These are phyloP conservation scores for Vanrija humicola DNA, from an alignment of 1,284 basidiomycete genomes.

Conservation along the genomic window DNA sequence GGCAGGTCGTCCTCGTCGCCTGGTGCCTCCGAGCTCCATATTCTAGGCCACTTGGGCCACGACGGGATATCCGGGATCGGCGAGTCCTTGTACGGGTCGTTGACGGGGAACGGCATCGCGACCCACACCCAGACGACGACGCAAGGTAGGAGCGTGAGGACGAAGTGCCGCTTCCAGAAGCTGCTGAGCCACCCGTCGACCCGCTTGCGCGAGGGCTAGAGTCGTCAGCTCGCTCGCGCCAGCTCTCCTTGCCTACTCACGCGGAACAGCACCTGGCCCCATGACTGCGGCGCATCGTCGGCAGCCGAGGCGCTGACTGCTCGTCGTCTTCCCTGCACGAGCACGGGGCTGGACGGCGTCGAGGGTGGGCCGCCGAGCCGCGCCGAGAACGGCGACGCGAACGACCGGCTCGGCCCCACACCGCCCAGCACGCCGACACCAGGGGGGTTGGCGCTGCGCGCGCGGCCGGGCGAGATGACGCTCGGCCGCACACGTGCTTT, in stretches of 20 bases:
- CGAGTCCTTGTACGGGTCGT: constrained; percentile 49
- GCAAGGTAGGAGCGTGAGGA: constrained; percentile 53
- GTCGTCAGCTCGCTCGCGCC: not conserved
- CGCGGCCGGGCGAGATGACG: not conserved
- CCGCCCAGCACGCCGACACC: no score
- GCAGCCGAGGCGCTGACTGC: constrained; percentile 20
- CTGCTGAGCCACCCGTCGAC: constrained; percentile 52
- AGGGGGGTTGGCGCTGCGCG: not conserved
- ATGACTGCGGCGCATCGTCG: constrained; percentile 19
- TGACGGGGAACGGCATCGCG: constrained; percentile 55
- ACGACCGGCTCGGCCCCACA: not conserved
- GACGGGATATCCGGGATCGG: constrained; percentile 44
- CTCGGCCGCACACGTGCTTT: constrained; percentile 17
- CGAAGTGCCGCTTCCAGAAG: constrained; percentile 54
- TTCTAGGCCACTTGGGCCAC: constrained; percentile 36
- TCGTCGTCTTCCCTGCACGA: not conserved
- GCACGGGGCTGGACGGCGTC: not conserved
- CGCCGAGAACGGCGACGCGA: not conserved
- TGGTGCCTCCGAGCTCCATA: not conserved
- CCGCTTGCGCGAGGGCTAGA: constrained; percentile 41
- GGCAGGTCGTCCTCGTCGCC: constrained; percentile 28
- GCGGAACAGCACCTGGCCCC: constrained; percentile 34
- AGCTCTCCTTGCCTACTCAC: constrained; percentile 16
- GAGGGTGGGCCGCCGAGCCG: not conserved
- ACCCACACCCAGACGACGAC: constrained; percentile 56